A percentile compares a stretch with the other conserved stretches of the same genome.
Conservation (phyloP, 1,284 basidiomycete genomes). For the Neonothopanus nambi region DNA sequence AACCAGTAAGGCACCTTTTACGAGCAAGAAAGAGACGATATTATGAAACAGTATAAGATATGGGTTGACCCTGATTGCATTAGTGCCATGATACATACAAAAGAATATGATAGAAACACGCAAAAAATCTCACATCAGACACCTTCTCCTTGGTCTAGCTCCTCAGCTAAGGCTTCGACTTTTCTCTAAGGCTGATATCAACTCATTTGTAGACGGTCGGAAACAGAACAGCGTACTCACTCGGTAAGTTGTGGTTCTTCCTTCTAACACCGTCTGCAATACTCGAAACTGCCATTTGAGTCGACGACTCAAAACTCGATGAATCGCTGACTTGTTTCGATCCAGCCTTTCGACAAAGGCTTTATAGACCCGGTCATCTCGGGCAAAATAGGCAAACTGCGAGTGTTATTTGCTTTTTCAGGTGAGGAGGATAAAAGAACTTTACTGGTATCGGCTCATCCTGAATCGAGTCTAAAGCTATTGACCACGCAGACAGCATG, state of each 20-base stretch:
- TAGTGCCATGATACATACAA: not conserved
- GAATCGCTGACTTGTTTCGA: conserved; percentile 50
- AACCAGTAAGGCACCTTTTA: conserved; percentile 79
- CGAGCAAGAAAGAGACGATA: conserved; percentile 46
- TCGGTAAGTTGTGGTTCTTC: conserved; percentile 60
- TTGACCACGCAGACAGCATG: conserved; percentile 73
- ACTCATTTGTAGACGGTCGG: conserved; percentile 11
- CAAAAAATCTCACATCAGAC: conserved; percentile 21
- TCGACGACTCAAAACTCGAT: conserved; percentile 48
- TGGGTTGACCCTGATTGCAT: conserved; percentile 6
- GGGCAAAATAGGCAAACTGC: conserved; percentile 77
- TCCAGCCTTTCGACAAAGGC: conserved; percentile 66
- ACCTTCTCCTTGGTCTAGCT: conserved; percentile 63
- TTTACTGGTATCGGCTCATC: conserved; percentile 67
- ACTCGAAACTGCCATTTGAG: conserved; percentile 73
- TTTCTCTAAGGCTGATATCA: conserved; percentile 51
- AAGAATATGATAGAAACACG: conserved; percentile 2
- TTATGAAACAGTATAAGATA: not conserved
- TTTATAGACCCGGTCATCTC: conserved; percentile 77
- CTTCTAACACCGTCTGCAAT: conserved; percentile 62
- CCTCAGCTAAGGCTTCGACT: conserved; percentile 56
- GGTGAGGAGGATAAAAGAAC: conserved; percentile 3
- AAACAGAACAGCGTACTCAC: conserved; percentile 39
- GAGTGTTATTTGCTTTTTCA: not conserved
- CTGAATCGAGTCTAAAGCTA: conserved; percentile 50